Evolutionary conservation across 495 filamentous ascomycete genomes (phyloP), one percentile per base, ranked within the genome.

Genomic region (Penicillium herquei): DNA sequence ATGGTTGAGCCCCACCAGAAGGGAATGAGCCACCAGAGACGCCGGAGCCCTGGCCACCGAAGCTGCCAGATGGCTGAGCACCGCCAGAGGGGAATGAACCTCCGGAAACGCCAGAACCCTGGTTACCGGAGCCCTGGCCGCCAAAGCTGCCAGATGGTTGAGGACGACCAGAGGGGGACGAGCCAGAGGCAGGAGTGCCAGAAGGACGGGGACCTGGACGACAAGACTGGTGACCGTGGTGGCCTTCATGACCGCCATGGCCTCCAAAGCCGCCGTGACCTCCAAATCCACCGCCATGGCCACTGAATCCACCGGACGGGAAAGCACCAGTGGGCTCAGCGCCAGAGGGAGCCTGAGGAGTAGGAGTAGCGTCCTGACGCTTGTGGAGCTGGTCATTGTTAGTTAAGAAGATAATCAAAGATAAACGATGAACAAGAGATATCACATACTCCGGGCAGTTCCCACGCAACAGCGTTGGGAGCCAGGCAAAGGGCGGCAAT

Each of bases 401-500:
- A 49, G n/a, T 18, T 34, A 10, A 50, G 44, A 35, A 9, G 7
- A 11, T 33, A 12, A 31, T 32, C 18, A 18, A 47, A 26, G 9
- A 9, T 8, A 34, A 1, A 11, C 6, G n/a, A 17, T 13, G 14
- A 1, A 1, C n/a, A 26, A 4, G 2, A 26, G 21, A 26, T 26
- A 26, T 26, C 30, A 45, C 54, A 18, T 56, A 56, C 54, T n/a
- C 31, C 54, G 31, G 54, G 53, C 33, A 62, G 49, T 32, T 56
- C 52, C 49, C 52, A 57, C 31, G 61, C 64, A 3, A 62, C 58
- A 16, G 63, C 61, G 41, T 57, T 60, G 12, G 61, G 62, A 45
- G 59, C 56, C 52, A 72, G 39, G 54, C 37, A 59, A 37, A 70
- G 57, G 49, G 61, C 64, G 39, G 61, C 64, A 54, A 61, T 59